Evolutionary conservation across 2,329 filamentous ascomycete species (phyloP).

Genomic region (Trichocomaceae sp.): DNA sequence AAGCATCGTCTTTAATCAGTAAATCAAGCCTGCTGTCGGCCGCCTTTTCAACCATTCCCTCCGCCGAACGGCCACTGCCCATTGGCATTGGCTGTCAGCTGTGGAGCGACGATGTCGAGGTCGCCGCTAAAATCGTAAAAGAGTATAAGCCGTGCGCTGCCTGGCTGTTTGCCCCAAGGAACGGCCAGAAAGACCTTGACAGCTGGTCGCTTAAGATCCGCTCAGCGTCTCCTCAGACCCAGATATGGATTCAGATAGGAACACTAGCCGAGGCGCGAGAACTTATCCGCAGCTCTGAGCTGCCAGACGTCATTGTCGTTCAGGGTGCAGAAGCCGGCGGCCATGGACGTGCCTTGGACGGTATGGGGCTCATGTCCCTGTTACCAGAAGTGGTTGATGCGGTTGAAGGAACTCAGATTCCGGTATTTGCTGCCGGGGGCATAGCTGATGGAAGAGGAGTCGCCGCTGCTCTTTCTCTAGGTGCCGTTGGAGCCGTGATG

Average conservation of each 20-base stretch:
- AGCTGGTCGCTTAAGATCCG: conserved; percentile 44
- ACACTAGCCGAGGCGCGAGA: conserved; percentile 44
- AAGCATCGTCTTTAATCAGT: conserved; percentile 18
- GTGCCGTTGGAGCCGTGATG: conserved; percentile 51
- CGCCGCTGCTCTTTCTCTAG: conserved; percentile 46
- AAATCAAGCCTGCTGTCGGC: conserved; percentile 18
- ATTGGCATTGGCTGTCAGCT: conserved; percentile 39
- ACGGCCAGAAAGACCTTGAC: conserved; percentile 29
- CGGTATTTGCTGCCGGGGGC: conserved; percentile 49
- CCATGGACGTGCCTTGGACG: conserved; percentile 43
- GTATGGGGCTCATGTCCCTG: conserved; percentile 46
- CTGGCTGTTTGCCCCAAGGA: conserved; percentile 37
- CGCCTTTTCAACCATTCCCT: conserved; percentile 4
- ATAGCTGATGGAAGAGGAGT: conserved; percentile 48
- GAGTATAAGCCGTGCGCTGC: conserved; percentile 35
- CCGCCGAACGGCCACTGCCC: conserved; percentile 22
- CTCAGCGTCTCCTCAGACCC: conserved; percentile 34
- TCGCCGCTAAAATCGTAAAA: conserved; percentile 25
- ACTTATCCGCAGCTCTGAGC: conserved; percentile 27
- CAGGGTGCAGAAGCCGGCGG: conserved; percentile 53
- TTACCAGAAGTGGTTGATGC: conserved; percentile 48
- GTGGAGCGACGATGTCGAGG: conserved; percentile 33
- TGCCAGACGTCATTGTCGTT: conserved; percentile 49
- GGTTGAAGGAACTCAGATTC: conserved; percentile 41
- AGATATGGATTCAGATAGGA: conserved; percentile 53